A percentile compares a stretch with the other conserved stretches of the same genome.
phyloP scores from a whole-genome alignment of 2,329 filamentous ascomycete species.

The Chrysosphaeria jannelii region DNA sequence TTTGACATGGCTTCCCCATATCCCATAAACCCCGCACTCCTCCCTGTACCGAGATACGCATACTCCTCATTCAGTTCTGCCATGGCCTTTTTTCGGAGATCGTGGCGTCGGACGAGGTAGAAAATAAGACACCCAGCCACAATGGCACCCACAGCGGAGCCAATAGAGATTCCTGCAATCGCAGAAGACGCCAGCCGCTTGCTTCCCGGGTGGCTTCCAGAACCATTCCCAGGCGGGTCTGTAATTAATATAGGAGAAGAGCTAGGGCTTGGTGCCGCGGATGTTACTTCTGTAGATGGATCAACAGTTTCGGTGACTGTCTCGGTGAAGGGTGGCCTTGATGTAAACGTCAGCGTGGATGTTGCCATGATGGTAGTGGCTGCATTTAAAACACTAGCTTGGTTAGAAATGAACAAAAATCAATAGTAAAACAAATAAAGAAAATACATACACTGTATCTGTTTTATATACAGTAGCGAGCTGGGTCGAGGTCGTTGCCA shows the following conservation, averaged over 20 bases:
- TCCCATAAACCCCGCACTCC: slow-evolving; percentile 2
- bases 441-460: slow-evolving; percentile 3
- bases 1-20: neutral
- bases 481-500: slow-evolving; percentile 1
- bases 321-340: slow-evolving; percentile 3
- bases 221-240: neutral
- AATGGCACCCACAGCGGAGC: slow-evolving; percentile 2
- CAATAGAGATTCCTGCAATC: slow-evolving; percentile 6
- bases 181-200: slow-evolving; percentile 2
- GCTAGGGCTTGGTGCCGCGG: too few species aligned
- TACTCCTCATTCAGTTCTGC: slow-evolving; percentile 6
- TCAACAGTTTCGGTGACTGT: slow-evolving; percentile 4
- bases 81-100: slow-evolving; percentile 1
- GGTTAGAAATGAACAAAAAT: neutral
- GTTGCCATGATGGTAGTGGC: slow-evolving; percentile 4
- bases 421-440: neutral
- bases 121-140: slow-evolving; percentile 1
- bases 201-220: neutral
- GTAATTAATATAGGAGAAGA: too few species aligned
- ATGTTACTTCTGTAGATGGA: too few species aligned
- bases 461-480: slow-evolving; percentile 2
- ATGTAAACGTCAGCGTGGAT: slow-evolving; percentile 4
- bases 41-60: slow-evolving; percentile 11
- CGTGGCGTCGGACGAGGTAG: slow-evolving; percentile 1
- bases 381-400: slow-evolving; percentile 3